Conservation (phyloP, 257 asterid genomes). For the Solanum chmielewskii region DNA sequence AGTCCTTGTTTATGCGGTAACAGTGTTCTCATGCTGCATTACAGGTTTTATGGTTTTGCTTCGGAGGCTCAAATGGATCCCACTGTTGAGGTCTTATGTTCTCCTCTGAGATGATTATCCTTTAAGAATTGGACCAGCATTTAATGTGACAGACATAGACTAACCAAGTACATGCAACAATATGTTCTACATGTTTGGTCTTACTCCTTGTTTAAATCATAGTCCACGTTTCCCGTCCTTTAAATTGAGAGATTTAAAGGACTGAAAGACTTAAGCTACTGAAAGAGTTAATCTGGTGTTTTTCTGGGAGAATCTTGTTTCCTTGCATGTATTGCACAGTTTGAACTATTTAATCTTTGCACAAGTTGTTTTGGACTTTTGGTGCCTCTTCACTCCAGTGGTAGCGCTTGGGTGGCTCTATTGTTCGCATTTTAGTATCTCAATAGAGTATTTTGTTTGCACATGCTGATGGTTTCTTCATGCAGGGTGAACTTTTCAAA, state of each 20-base stretch:
- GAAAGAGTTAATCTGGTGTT: background rate
- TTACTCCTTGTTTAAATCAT: background rate
- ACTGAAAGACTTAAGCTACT: background rate
- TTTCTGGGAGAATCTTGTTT: background rate
- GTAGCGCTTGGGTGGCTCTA: background rate
- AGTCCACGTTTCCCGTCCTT: background rate
- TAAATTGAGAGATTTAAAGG: background rate
- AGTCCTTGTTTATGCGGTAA: background rate
- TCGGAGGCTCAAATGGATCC: constrained; percentile 97
- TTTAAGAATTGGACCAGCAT: background rate
- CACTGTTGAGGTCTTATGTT: constrained; percentile 60
- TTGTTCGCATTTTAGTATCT: background rate
- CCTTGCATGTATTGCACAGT: constrained; percentile 1
- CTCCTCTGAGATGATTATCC: background rate
- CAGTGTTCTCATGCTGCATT: constrained; percentile 3
- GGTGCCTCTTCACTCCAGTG: background rate
- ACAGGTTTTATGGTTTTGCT: constrained; percentile 89
- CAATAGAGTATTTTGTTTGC: background rate
- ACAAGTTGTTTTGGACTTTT: background rate
- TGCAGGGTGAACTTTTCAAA: constrained; percentile 85
- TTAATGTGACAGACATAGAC: background rate
- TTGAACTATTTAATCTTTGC: background rate
- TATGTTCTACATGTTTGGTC: background rate
- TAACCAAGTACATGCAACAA: background rate
- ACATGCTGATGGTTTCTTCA: background rate